Conservation (phyloP, 768 basidiomycete genomes). For the Leccinum imitatum region DNA sequence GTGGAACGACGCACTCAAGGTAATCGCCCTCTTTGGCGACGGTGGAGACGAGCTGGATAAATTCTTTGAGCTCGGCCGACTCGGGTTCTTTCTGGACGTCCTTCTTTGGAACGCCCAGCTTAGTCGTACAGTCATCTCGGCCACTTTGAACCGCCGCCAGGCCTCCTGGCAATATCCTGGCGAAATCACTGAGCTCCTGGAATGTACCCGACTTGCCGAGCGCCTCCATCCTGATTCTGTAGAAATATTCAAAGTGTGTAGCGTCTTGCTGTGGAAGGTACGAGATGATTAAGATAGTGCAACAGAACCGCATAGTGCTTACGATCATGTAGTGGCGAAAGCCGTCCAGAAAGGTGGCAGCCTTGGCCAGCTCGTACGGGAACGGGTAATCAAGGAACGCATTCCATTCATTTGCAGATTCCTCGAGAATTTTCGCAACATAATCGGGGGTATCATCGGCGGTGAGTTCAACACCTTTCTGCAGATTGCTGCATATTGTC, state of each 20-base stretch:
- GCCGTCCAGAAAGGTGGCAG: neutral
- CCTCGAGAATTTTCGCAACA: neutral
- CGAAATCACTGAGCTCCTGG: conserved; percentile 1
- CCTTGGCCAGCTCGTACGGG: neutral
- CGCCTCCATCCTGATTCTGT: neutral
- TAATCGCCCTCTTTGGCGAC: conserved; percentile 1
- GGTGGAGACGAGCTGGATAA: neutral
- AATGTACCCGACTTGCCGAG: neutral
- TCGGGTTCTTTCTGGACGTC: neutral
- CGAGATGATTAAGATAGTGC: neutral
- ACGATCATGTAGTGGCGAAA: conserved; percentile 12
- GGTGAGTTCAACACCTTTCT: neutral
- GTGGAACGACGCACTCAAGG: conserved; percentile 6
- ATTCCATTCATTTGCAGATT: neutral
- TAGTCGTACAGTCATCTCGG: neutral
- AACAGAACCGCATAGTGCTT: neutral
- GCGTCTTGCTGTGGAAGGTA: conserved; percentile 5
- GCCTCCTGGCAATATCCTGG: neutral
- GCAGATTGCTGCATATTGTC: neutral
- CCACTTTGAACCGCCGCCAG: neutral
- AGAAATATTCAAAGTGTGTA: conserved; percentile 7
- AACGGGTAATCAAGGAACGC: neutral
- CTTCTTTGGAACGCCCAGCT: neutral
- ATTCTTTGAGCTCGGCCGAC: neutral
- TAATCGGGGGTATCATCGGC: neutral